Evolutionary conservation across 345 rosid genomes (phyloP), one percentile per base, ranked within the genome.

Genomic region (Erodium maritimum): DNA sequence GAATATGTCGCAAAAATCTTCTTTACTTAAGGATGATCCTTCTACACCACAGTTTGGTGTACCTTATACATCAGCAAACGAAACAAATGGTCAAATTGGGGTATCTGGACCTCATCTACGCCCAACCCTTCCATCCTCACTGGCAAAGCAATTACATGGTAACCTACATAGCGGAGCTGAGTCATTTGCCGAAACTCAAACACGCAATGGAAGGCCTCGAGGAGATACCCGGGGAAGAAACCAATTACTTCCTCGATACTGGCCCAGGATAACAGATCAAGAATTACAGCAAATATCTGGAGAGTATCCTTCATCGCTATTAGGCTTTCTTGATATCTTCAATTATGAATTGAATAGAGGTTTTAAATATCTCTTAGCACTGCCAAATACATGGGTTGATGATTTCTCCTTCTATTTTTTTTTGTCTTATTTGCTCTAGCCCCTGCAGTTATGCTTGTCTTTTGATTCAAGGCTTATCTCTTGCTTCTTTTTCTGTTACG

Each of bases 231-330:
- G 82, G 50, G 91, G 79, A 70, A 83, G 78, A 53, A 77, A 61
- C 77, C 97, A 79, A 61, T 65, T 82, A 59, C 80, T 85, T 78
- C 84, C 95, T 63, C 86, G 88, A 8, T 89, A 85, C 76, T 80
- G 80, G 86, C 97, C 99, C 29, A 82, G 84, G 77, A 79, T 82
- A 75, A 78, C 87, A 19, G 78, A 78, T 72, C 87, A 78, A 73
- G 88, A 78, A 75, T 83, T 76, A 62, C 95, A 75, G 34, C 82
- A 79, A 67, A 77, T 74, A 52, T 73, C 95, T 57, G 89, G 78
- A 65, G 88, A 85, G 99, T 93, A 93, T 93, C 99, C 91, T 87
- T 76, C 79, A 56, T 52, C 62, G 62, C 25, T 61, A 9, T 42
- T 58, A 50, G 62, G 16, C 34, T 55, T 61, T 67, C 16, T 20